Base-by-base conservation (phyloP, 306 rosid species). In the Lathyrus tuberosus region DNA sequence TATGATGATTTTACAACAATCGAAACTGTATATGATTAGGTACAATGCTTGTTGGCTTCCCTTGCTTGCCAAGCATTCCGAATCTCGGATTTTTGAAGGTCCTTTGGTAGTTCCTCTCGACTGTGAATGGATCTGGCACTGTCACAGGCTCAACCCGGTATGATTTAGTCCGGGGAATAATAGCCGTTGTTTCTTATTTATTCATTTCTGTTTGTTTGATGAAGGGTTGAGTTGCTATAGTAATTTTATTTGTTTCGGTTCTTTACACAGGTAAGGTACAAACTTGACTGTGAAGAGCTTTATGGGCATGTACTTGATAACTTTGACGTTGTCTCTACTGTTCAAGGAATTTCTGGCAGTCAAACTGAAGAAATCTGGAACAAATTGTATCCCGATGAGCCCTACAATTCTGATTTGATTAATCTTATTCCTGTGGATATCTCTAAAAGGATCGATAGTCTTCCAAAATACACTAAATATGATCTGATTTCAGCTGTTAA, bases 61-160 rank as follows among this genome's bases (percentile, higher is more conserved):
- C 14, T 80, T 94, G 84, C 96, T 94, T 42, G 92, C 96, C 47
- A 85, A 88, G 51, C 89, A 91, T 75, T 81, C 88, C 0, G 83
- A 83, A 57, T 84, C 78, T 65, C 83, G 35, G 40, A 53, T 80
- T 68, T 72, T 80, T 67, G 86, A 84, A 48, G 91, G 86, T 62
- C 92, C 96, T 71, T 78, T 94, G 87, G 92, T 87, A 70, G 92
- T 80, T 65, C 97, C 98, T 65, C 94, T 94, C 69, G 98, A 94
- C 82, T 90, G 97, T 84, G 98, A 94, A 91, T 94, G 98, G 98
- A 77, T 94, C 75, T 94, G 98, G 98, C 98, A 94, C 49, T 90
- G 97, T 80, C 97, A 94, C 89, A 87, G 97, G 78, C 97, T 94
- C 63, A 88, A 94, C 72, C 98, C 98, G 68, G 98, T 94, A 84